These are phyloP conservation scores for Jaltomata sinuosa DNA, from an alignment of 257 asterid genomes.

Conservation along the genomic window DNA sequence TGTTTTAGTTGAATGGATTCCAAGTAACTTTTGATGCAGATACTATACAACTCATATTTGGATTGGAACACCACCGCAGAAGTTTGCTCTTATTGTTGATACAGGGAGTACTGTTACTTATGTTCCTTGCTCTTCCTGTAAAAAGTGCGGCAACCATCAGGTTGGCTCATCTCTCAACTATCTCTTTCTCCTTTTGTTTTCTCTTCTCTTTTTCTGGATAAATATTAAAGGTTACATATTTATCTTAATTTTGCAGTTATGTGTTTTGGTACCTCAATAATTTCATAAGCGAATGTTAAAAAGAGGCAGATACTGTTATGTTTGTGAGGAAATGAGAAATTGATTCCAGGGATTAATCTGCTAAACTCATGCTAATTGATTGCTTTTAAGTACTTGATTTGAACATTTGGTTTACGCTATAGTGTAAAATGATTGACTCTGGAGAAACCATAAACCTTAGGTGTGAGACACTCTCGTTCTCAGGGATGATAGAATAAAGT, in stretches of 20 bases:
- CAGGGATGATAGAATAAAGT: too few species aligned
- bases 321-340: neutral
- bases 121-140: slow-evolving; percentile 74
- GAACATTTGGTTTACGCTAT: neutral
- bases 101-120: slow-evolving; percentile 82
- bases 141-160: slow-evolving; percentile 83
- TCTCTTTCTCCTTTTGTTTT: neutral
- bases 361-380: neutral
- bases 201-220: neutral
- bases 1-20: neutral
- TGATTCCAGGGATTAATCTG: neutral
- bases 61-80: slow-evolving; percentile 90
- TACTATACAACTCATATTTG: slow-evolving; percentile 69
- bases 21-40: slow-evolving; percentile 25
- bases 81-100: slow-evolving; percentile 74
- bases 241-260: neutral
- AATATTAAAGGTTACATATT: neutral
- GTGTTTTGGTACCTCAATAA: neutral
- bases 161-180: slow-evolving; percentile 14
- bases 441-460: neutral
- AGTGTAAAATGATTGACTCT: neutral
- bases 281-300: neutral
- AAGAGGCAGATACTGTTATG: neutral
- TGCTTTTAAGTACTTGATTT: neutral
- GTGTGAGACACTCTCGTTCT: neutral